These are phyloP conservation scores for Volvox carteri DNA, from an alignment of 163 green algal genomes.

Conservation along the genomic window DNA sequence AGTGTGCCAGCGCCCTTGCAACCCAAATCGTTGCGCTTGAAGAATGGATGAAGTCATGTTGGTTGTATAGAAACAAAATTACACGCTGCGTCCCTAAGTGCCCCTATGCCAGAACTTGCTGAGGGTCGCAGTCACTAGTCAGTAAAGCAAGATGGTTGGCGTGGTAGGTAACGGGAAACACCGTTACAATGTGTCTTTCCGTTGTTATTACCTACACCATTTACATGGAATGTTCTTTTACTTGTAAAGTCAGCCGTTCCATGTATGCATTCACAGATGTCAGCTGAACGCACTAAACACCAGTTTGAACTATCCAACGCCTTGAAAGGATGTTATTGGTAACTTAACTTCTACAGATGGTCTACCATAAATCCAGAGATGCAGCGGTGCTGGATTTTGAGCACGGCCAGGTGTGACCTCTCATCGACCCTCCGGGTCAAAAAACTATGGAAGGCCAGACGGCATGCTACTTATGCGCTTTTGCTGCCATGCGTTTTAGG, in stretches of 20 bases:
- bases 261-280: no score
- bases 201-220: no score
- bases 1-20: neutral
- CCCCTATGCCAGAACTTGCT: no score
- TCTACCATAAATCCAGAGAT: neutral
- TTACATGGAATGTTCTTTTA: no score
- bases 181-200: no score
- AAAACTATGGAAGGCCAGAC: neutral
- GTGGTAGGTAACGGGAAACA: no score
- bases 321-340: neutral
- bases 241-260: no score
- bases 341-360: neutral
- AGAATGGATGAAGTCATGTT: neutral
- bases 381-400: neutral
- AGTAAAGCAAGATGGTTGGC: no score
- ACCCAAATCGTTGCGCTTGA: slow-evolving; percentile 1
- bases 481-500: neutral
- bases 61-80: no score
- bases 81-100: no score
- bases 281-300: neutral
- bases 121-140: no score
- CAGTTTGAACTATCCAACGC: neutral
- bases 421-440: slow-evolving; percentile 15
- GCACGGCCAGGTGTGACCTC: neutral
- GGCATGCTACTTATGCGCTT: neutral